Percentiles rank a stretch among this genome's conserved stretches.
phyloP scores from a whole-genome alignment of 2,329 filamentous ascomycete species.

The Penicillium paneum region DNA sequence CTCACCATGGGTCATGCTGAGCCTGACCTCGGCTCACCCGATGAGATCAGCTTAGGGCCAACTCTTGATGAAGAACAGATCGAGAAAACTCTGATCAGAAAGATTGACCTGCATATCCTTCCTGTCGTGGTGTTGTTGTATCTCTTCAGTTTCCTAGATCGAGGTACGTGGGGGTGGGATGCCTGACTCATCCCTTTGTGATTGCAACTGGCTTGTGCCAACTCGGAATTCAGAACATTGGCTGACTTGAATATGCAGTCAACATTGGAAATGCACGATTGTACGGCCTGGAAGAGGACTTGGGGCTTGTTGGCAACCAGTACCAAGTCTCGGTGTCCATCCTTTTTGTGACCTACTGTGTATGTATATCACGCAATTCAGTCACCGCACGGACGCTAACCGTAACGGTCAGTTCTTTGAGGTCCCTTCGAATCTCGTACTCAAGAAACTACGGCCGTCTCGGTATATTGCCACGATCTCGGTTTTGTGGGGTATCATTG shows the following conservation, averaged over 20 bases:
- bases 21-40: conserved; percentile 16
- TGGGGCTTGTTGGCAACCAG: conserved; percentile 60
- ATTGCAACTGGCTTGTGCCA: neutral
- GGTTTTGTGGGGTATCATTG: conserved; percentile 55
- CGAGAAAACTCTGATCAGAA: conserved; percentile 34
- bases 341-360: conserved; percentile 63
- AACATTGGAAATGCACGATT: conserved; percentile 71
- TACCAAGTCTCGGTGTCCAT: conserved; percentile 68
- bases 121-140: conserved; percentile 52
- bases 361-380: conserved; percentile 25
- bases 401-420: conserved; percentile 49
- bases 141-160: conserved; percentile 71
- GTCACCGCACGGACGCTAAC: neutral
- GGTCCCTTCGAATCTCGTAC: conserved; percentile 62
- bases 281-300: conserved; percentile 61
- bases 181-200: conserved; percentile 1
- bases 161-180: conserved; percentile 36
- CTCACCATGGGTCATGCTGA: conserved; percentile 14
- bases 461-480: conserved; percentile 57
- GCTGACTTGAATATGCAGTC: conserved; percentile 40
- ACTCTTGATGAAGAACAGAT: conserved; percentile 28
- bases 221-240: neutral
- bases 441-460: conserved; percentile 61
- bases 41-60: conserved; percentile 17
- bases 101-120: conserved; percentile 42